These are phyloP conservation scores for Gossypium mustelinum DNA, from an alignment of 345 rosid genomes.

Conservation along the genomic window DNA sequence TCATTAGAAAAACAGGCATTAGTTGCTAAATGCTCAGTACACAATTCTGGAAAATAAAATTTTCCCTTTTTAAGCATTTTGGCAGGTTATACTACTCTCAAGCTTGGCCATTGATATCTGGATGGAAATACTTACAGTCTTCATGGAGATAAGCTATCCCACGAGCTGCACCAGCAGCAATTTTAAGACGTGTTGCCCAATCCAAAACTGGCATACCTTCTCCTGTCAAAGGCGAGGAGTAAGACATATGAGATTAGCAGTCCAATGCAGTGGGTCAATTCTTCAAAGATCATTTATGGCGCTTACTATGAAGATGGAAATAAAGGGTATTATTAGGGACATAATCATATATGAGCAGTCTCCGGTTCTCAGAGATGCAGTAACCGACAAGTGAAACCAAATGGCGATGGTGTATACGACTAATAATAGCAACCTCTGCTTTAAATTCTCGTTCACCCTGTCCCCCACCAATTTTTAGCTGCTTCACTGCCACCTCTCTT, in stretches of 20 bases:
- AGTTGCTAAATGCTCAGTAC: background rate
- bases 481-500: conserved; percentile 84
- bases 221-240: conserved; percentile 35
- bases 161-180: conserved; percentile 94
- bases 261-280: conserved; percentile 6
- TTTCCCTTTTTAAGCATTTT: background rate
- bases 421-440: conserved; percentile 91
- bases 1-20: background rate
- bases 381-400: conserved; percentile 92
- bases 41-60: background rate
- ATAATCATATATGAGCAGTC: conserved; percentile 83
- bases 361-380: conserved; percentile 72
- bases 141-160: conserved; percentile 98
- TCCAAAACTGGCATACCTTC: conserved; percentile 56
- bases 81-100: background rate
- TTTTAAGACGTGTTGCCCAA: conserved; percentile 74
- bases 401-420: conserved; percentile 91
- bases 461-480: conserved; percentile 72
- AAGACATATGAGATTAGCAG: conserved; percentile 5
- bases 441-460: conserved; percentile 94
- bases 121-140: conserved; percentile 58
- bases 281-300: conserved; percentile 20
- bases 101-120: conserved; percentile 7
- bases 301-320: conserved; percentile 91
- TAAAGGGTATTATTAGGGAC: conserved; percentile 81